Base-by-base conservation (phyloP, 2,329 filamentous ascomycete species). In the Neocatenulostroma microsporum region DNA sequence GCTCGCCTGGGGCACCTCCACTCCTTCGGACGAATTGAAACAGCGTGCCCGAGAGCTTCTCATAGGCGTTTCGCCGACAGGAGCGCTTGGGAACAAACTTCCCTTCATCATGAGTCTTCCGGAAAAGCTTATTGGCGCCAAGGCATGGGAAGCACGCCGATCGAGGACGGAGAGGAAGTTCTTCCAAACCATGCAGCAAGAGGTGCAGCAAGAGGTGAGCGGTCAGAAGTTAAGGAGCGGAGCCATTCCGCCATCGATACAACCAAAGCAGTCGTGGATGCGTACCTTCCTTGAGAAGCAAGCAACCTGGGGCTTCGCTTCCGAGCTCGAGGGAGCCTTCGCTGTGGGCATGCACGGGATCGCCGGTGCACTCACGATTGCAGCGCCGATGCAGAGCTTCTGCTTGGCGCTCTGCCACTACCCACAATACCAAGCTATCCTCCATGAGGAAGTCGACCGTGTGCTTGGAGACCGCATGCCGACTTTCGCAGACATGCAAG, bases 341-440 rank as follows among this genome's bases (percentile, higher is more conserved):
- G 62, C 61, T 33, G 64, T 69, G 12, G 66, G 65, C 5, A 68
- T 68, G 66, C 62, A 67, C 35, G 65, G 63, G 4, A 67, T 68
- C 26, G 64, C 64, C 11, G 65, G 64, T 21, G 64, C 64, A 15
- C 48, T 68, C 6, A 68, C 65, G 2, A 66, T 68, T 21, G 65
- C 66, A 1, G 64, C 63, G 4, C 63, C 63, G 0, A 66, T 68
- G 62, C 63, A 68, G 43, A 63, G 57, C 3, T 68, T 68, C 46
- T 66, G 62, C 40, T 54, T 68, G n/a, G 64, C 64, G 10, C 62
- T 68, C 58, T 58, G 58, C 37, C 53, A 63, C 45, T 63, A 67
- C 28, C 64, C 66, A 13, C 56, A 67, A 39, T 66, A 60, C 32
- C 53, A 67, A 34, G 52, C 21, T 17, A 43, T 42, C 24, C 30